These are phyloP conservation scores for Ananas comosus DNA, from an alignment of 176 grass and related monocot genomes.

Conservation along the genomic window DNA sequence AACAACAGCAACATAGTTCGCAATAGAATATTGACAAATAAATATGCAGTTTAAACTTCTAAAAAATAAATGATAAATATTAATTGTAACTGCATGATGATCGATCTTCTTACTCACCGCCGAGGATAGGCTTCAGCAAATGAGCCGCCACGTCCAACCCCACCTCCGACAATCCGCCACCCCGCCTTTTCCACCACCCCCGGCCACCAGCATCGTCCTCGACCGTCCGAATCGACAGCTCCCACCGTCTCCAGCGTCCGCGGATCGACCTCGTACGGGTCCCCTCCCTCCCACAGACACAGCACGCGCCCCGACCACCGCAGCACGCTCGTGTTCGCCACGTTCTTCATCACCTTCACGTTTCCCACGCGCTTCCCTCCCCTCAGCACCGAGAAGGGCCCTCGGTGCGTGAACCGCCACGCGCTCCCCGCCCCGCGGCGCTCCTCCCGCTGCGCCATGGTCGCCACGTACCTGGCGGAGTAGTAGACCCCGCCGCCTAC, in stretches of 20 bases:
- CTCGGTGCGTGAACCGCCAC: constrained; percentile 91
- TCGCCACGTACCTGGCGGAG: constrained; percentile 80
- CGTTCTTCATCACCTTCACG: constrained; percentile 99
- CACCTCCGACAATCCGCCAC: constrained; percentile 20
- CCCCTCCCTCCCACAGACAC: constrained; percentile 93
- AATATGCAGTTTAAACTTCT: too few species aligned
- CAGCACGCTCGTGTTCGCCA: constrained; percentile 86
- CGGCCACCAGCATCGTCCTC: background rate
- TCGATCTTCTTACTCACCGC: constrained; percentile 22
- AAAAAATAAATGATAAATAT: too few species aligned
- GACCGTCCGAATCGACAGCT: constrained; percentile 22
- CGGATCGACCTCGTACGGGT: constrained; percentile 72
- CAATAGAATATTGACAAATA: too few species aligned
- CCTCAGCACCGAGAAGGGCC: constrained; percentile 85
- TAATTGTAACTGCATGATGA: too few species aligned
- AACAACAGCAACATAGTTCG: background rate
- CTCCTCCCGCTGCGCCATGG: constrained; percentile 77
- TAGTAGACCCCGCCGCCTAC: constrained; percentile 21
- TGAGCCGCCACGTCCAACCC: constrained; percentile 45
- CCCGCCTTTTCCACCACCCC: background rate
- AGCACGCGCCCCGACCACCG: constrained; percentile 58
- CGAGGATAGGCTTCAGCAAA: constrained; percentile 54
- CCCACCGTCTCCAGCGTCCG: constrained; percentile 61
- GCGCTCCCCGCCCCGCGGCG: constrained; percentile 8
- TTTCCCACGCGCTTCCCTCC: constrained; percentile 57